Evolutionary conservation across 352 stramenopile species (phyloP).

Genomic region (Blastocystis sp.): DNA sequence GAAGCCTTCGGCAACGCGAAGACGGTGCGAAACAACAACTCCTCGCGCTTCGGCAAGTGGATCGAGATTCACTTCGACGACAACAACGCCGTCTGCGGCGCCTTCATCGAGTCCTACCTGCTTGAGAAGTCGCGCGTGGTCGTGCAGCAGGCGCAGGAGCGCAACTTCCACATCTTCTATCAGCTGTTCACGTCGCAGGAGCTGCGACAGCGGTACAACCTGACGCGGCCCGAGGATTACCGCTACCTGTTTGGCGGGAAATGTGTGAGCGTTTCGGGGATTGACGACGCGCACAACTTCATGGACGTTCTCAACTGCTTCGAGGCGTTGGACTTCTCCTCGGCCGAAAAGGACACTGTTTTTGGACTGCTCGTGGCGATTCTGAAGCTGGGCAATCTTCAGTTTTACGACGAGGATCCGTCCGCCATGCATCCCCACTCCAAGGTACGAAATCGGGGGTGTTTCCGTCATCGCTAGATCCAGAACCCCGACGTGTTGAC

Average conservation of each 20-base stretch:
- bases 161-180: conserved; percentile 89
- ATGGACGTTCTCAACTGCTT: conserved; percentile 73
- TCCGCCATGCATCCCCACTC: conserved; percentile 75
- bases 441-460: conserved; percentile 75
- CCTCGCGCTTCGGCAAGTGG: conserved; percentile 91
- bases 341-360: conserved; percentile 84
- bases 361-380: conserved; percentile 85
- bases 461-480: conserved; percentile 75
- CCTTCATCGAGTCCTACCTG: conserved; percentile 85
- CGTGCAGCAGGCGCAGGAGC: conserved; percentile 80
- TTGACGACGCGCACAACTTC: conserved; percentile 86
- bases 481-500: conserved; percentile 75
- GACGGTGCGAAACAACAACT: conserved; percentile 94
- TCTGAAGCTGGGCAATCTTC: conserved; percentile 89
- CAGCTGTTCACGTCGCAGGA: conserved; percentile 76
- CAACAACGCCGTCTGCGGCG: conserved; percentile 78
- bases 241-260: conserved; percentile 82
- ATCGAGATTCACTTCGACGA: conserved; percentile 90
- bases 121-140: conserved; percentile 85
- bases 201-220: conserved; percentile 11
- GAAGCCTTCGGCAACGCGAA: conserved; percentile 96
- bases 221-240: conserved; percentile 75
- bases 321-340: conserved; percentile 81
- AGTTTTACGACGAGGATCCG: conserved; percentile 78
- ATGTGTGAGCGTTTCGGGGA: conserved; percentile 80